These are phyloP conservation scores for Cryptococcus depauperatus DNA, from an alignment of 1,284 basidiomycete species.

Conservation along the genomic window DNA sequence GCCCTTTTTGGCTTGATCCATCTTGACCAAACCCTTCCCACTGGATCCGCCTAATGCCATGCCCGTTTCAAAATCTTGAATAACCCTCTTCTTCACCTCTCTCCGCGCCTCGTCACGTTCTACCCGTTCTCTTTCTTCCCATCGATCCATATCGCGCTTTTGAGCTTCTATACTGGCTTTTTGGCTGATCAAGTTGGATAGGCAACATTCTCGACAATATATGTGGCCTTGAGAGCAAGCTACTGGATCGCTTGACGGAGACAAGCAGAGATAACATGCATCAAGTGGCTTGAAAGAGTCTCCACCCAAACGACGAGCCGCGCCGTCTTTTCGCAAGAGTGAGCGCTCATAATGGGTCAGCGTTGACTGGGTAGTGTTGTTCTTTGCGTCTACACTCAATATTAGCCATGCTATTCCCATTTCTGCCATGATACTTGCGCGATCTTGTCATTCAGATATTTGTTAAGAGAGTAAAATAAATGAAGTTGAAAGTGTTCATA, in stretches of 20 bases:
- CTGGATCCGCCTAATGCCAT: slow-evolving; percentile 50
- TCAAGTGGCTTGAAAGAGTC: slow-evolving; percentile 85
- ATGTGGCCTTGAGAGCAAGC: slow-evolving; percentile 77
- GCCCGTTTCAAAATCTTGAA: slow-evolving; percentile 73
- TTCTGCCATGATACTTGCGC: neutral
- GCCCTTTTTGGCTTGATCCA: slow-evolving; percentile 58
- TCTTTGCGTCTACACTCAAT: slow-evolving; percentile 38
- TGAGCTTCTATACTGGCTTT: slow-evolving; percentile 81
- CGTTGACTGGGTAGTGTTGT: slow-evolving; percentile 42
- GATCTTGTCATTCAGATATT: neutral
- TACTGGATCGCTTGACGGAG: slow-evolving; percentile 67
- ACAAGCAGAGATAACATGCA: slow-evolving; percentile 74
- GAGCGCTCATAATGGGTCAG: slow-evolving; percentile 43
- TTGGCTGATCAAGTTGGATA: slow-evolving; percentile 50
- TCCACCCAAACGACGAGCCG: slow-evolving; percentile 66
- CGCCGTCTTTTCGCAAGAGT: slow-evolving; percentile 32
- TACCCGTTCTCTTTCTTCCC: slow-evolving; percentile 66
- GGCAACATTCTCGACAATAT: slow-evolving; percentile 74
- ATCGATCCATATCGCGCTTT: slow-evolving; percentile 61
- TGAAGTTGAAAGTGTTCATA: too few species aligned
- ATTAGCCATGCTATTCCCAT: neutral
- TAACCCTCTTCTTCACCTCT: slow-evolving; percentile 71
- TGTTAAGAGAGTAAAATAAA: neutral
- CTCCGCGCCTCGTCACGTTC: slow-evolving; percentile 59
- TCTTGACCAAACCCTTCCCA: slow-evolving; percentile 8